Conservation (phyloP, 805 yeast species). For the Kodamaea leandrae region DNA sequence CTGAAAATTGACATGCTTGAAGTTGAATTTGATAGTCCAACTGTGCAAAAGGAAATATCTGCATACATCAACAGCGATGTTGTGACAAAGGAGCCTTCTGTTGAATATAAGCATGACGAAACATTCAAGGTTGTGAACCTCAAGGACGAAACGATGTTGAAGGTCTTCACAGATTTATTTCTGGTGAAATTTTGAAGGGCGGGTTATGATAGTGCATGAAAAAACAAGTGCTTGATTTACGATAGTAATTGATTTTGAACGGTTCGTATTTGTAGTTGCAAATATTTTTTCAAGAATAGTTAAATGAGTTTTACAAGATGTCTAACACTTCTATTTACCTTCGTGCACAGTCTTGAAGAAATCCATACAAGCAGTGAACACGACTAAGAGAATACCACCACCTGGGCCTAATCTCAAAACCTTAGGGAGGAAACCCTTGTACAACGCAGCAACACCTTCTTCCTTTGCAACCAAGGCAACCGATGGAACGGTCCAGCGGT, state of each 20-base stretch:
- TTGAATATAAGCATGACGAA: constrained; percentile 18
- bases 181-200: background rate
- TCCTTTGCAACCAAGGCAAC: constrained; percentile 71
- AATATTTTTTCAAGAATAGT: too few relatives aligned
- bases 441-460: constrained; percentile 89
- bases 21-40: constrained; percentile 29
- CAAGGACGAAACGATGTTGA: constrained; percentile 1
- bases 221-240: too few relatives aligned
- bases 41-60: constrained; percentile 16
- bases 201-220: background rate
- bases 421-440: constrained; percentile 96
- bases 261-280: too few relatives aligned
- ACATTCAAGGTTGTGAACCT: constrained; percentile 17
- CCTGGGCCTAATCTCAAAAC: constrained; percentile 98
- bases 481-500: constrained; percentile 89
- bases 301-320: too few relatives aligned
- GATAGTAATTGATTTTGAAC: too few relatives aligned
- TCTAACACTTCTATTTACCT: constrained; percentile 9
- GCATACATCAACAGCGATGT: constrained; percentile 8
- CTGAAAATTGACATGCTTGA: constrained; percentile 21
- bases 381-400: constrained; percentile 96
- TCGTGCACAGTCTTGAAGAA: constrained; percentile 67
- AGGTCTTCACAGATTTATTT: constrained; percentile 4
- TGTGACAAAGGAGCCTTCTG: background rate
- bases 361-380: constrained; percentile 93